phyloP scores from a whole-genome alignment of 2,329 filamentous ascomycete genomes.

The Pseudogymnoascus sp. region DNA sequence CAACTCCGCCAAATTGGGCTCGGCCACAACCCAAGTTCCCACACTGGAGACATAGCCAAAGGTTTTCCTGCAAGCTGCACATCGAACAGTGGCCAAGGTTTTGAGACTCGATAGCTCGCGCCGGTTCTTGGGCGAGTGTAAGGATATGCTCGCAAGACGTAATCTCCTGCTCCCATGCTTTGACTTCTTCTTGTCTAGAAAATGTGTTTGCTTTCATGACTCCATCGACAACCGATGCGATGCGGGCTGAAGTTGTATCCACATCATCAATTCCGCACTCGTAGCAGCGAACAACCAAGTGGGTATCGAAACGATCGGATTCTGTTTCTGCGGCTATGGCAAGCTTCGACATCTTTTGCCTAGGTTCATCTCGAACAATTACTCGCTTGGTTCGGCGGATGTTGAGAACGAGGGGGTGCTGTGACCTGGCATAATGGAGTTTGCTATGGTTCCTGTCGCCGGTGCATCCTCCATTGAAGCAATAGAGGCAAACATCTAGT shows the following conservation, averaged over 20 bases:
- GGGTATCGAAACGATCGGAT: conserved; percentile 79
- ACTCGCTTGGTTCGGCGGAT: conserved; percentile 77
- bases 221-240: conserved; percentile 66
- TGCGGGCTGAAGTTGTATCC: conserved; percentile 55
- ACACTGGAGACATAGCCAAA: conserved; percentile 92
- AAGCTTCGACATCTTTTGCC: conserved; percentile 88
- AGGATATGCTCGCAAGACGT: conserved; percentile 85
- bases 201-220: conserved; percentile 91
- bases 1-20: conserved; percentile 83
- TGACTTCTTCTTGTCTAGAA: conserved; percentile 86
- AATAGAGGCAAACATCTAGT: conserved; percentile 88
- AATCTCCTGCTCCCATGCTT: conserved; percentile 96
- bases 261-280: conserved; percentile 64
- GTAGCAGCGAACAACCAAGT: conserved; percentile 68
- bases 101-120: conserved; percentile 63
- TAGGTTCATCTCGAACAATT: conserved; percentile 74
- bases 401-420: conserved; percentile 79
- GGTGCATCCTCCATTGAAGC: conserved; percentile 93
- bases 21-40: conserved; percentile 91
- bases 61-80: conserved; percentile 84
- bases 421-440: conserved; percentile 60
- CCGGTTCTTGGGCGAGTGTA: conserved; percentile 62
- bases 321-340: conserved; percentile 91
- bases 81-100: conserved; percentile 76
- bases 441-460: conserved; percentile 66